phyloP scores from a whole-genome alignment of 352 stramenopile genomes.

The Globisporangium carolinianum region DNA sequence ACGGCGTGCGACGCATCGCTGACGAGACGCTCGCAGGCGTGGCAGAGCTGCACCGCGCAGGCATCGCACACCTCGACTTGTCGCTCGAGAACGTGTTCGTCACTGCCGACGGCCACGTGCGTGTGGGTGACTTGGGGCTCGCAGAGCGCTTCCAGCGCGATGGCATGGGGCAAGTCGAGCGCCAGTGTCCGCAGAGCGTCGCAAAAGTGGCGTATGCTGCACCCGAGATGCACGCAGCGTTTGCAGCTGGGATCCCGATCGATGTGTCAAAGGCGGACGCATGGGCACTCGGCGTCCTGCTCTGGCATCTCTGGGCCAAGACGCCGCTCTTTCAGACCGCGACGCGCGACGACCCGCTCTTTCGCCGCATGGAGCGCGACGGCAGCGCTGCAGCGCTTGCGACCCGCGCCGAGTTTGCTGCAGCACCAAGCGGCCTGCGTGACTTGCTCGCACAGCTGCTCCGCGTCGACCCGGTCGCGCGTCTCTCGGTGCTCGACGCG shows the following conservation, averaged over 20 bases:
- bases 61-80: slow-evolving; percentile 91
- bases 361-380: slow-evolving; percentile 25
- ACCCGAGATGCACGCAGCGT: slow-evolving; percentile 39
- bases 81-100: slow-evolving; percentile 94
- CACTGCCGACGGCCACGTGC: slow-evolving; percentile 64
- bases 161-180: slow-evolving; percentile 19
- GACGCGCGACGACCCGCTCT: slow-evolving; percentile 39
- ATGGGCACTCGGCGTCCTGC: slow-evolving; percentile 66
- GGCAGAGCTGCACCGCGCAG: slow-evolving; percentile 71
- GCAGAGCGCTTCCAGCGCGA: slow-evolving; percentile 33
- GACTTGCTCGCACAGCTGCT: slow-evolving; percentile 48
- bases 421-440: slow-evolving; percentile 21
- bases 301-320: slow-evolving; percentile 64
- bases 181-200: slow-evolving; percentile 12
- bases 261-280: slow-evolving; percentile 55
- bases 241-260: slow-evolving; percentile 13
- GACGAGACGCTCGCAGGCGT: slow-evolving; percentile 82
- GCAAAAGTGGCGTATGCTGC: slow-evolving; percentile 67
- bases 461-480: slow-evolving; percentile 30
- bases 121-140: slow-evolving; percentile 90
- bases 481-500: slow-evolving; percentile 41
- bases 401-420: slow-evolving; percentile 16
- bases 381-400: slow-evolving; percentile 24
- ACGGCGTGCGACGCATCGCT: slow-evolving; percentile 33
- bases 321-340: slow-evolving; percentile 41